Evolutionary conservation across 2,329 filamentous ascomycete species (phyloP), one percentile per base, ranked within the genome.

Genomic region (Furcasterigmium furcatum): DNA sequence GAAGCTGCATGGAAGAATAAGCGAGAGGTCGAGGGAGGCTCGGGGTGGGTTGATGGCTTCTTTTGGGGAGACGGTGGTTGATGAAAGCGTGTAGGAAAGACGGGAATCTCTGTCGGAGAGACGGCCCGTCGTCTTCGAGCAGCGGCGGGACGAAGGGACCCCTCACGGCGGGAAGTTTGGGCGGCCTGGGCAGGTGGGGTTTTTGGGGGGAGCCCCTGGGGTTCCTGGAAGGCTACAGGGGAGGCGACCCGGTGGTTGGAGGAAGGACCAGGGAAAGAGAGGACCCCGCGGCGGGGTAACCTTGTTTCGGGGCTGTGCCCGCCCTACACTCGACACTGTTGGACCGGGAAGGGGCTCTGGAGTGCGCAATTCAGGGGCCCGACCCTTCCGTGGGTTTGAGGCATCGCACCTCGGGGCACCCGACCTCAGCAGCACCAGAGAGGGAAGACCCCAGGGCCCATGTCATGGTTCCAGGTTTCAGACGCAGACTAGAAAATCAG

Each of bases 91-190:
- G 19, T 36, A 36, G 34, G 34, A 36, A 36, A 36, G 34, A 27
- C 24, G 24, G 24, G 24, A 27, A 7, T 18, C n/a, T 36, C 34
- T 58, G 49, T 53, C 62, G 63, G 63, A 60, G 51, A 62, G 58
- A 56, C 63, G 63, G 63, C 58, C 63, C 63, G 63, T 58, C 56
- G 57, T 54, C 51, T 55, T 36, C 51, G 52, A 38, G n/a, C 34
- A 12, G 34, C 34, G 34, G 18, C 34, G 34, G 34, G n/a, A 36
- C 34, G 34, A 36, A 36, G 34, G 34, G 34, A 20, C 34, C 34
- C 34, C 34, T 36, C 34, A 36, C 34, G 34, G n/a, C 7, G 24
- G n/a, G 12, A 27, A 27, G 24, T 7, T 27, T 27, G 24, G n/a
- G 9, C 16, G 16, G n/a, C n/a, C 12, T 18, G 34, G 34, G 34